Evolutionary conservation across 495 filamentous ascomycete genomes (phyloP).

Genomic region (Aspergillus incahuasiensis): DNA sequence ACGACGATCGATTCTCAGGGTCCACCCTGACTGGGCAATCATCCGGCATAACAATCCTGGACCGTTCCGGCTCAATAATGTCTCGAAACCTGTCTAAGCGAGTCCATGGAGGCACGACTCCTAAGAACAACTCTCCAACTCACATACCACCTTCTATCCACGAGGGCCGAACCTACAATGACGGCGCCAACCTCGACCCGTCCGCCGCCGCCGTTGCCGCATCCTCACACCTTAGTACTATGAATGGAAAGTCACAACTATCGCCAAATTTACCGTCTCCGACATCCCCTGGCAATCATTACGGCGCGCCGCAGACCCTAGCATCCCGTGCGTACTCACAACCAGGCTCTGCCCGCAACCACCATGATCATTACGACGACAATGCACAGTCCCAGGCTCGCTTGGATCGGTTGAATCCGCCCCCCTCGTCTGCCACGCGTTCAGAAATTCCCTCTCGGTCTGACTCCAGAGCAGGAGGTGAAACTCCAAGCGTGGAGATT

Average conservation of each 20-base stretch:
- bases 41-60: slow-evolving; percentile 33
- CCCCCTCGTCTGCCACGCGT: slow-evolving; percentile 36
- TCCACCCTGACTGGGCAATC: slow-evolving; percentile 29
- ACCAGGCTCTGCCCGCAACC: slow-evolving; percentile 29
- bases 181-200: slow-evolving; percentile 51
- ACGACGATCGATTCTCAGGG: slow-evolving; percentile 24
- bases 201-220: slow-evolving; percentile 60
- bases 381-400: slow-evolving; percentile 23
- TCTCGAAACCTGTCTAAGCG: slow-evolving; percentile 84
- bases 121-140: slow-evolving; percentile 79
- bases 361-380: slow-evolving; percentile 45
- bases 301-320: slow-evolving; percentile 43
- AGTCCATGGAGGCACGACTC: slow-evolving; percentile 68
- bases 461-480: slow-evolving; percentile 46
- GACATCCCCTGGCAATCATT: slow-evolving; percentile 64
- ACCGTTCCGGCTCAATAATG: slow-evolving; percentile 24
- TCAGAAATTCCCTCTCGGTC: slow-evolving; percentile 42
- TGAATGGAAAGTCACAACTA: slow-evolving; percentile 65
- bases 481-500: slow-evolving; percentile 69
- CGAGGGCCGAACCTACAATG: slow-evolving; percentile 49
- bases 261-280: slow-evolving; percentile 76
- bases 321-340: slow-evolving; percentile 47
- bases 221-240: slow-evolving; percentile 68
- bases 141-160: slow-evolving; percentile 59
- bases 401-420: slow-evolving; percentile 35